These are phyloP conservation scores for Trametes polyzona DNA, from an alignment of 1,284 basidiomycete species.

Conservation along the genomic window DNA sequence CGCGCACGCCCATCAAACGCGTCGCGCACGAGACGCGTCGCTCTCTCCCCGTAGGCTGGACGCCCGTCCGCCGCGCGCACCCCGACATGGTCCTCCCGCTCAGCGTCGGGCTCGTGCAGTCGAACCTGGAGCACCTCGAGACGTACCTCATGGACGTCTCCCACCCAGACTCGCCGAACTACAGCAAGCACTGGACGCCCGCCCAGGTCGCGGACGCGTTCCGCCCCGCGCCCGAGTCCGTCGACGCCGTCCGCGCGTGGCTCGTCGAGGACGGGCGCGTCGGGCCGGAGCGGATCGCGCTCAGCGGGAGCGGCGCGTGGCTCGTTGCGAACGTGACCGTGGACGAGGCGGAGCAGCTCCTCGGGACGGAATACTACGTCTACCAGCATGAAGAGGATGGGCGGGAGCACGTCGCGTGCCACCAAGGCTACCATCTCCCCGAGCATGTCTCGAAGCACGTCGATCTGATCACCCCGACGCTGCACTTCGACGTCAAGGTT, in stretches of 20 bases:
- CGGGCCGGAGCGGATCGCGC: slow-evolving; percentile 33
- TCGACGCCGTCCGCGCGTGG: slow-evolving; percentile 47
- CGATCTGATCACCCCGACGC: slow-evolving; percentile 28
- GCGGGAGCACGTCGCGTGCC: slow-evolving; percentile 24
- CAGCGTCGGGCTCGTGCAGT: slow-evolving; percentile 49
- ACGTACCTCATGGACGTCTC: slow-evolving; percentile 48
- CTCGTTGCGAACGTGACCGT: slow-evolving; percentile 48
- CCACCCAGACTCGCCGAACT: slow-evolving; percentile 46
- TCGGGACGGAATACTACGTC: slow-evolving; percentile 50
- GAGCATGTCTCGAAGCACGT: slow-evolving; percentile 28
- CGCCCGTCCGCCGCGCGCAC: slow-evolving; percentile 36
- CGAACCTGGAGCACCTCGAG: slow-evolving; percentile 47
- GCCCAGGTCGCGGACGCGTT: slow-evolving; percentile 44
- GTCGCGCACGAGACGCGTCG: slow-evolving; percentile 45
- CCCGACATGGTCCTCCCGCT: slow-evolving; percentile 41
- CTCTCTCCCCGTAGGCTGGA: slow-evolving; percentile 42
- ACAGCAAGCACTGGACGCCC: slow-evolving; percentile 48
- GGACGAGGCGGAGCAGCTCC: slow-evolving; percentile 47
- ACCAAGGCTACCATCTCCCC: slow-evolving; percentile 24
- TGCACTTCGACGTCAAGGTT: slow-evolving; percentile 29
- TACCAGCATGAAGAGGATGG: slow-evolving; percentile 40
- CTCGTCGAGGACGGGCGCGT: slow-evolving; percentile 42
- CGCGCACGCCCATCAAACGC: slow-evolving; percentile 18
- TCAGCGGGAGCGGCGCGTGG: slow-evolving; percentile 47
- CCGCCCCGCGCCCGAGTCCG: slow-evolving; percentile 45